These are phyloP conservation scores for Coemansia pectinata DNA, from an alignment of 192 early-diverging fungal genomes.

Conservation along the genomic window DNA sequence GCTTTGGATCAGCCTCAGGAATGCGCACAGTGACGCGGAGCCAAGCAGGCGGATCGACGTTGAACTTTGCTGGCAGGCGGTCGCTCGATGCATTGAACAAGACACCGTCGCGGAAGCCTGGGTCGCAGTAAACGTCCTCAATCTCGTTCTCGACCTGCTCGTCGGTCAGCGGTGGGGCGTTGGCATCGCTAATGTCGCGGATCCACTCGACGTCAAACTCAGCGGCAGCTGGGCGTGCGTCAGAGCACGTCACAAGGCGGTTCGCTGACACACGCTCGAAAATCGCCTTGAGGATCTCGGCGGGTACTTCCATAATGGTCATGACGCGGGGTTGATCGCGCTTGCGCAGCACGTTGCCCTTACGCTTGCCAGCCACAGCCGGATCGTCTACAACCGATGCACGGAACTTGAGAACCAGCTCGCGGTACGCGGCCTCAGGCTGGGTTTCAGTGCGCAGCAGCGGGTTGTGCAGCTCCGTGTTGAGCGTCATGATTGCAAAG, in stretches of 20 bases:
- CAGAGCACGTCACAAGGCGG: conserved; percentile 50
- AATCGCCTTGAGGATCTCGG: conserved; percentile 37
- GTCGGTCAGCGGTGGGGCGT: conserved; percentile 38
- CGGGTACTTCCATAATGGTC: conserved; percentile 54
- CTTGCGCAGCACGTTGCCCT: conserved; percentile 57
- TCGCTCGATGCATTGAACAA: conserved; percentile 57
- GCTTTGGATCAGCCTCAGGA: conserved; percentile 37
- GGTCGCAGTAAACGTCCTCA: conserved; percentile 56
- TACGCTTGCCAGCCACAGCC: conserved; percentile 45
- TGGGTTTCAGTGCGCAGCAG: conserved; percentile 40
- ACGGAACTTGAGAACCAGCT: conserved; percentile 47
- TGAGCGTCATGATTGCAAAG: conserved; percentile 54
- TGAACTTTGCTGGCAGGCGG: conserved; percentile 50
- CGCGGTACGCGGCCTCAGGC: conserved; percentile 45
- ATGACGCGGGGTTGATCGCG: conserved; percentile 58
- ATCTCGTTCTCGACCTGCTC: conserved; percentile 41
- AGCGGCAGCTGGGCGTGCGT: conserved; percentile 43
- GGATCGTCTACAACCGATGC: conserved; percentile 56
- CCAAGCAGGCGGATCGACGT: conserved; percentile 42
- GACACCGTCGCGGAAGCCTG: conserved; percentile 53
- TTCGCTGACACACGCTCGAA: conserved; percentile 44
- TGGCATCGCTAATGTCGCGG: conserved; percentile 31
- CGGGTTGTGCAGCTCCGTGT: conserved; percentile 56
- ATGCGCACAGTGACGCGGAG: conserved; percentile 55
- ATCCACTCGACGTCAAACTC: conserved; percentile 55